Percentiles rank a stretch among this genome's conserved stretches.
Conservation (phyloP, 345 rosid species). For the Citrus trifoliata region DNA sequence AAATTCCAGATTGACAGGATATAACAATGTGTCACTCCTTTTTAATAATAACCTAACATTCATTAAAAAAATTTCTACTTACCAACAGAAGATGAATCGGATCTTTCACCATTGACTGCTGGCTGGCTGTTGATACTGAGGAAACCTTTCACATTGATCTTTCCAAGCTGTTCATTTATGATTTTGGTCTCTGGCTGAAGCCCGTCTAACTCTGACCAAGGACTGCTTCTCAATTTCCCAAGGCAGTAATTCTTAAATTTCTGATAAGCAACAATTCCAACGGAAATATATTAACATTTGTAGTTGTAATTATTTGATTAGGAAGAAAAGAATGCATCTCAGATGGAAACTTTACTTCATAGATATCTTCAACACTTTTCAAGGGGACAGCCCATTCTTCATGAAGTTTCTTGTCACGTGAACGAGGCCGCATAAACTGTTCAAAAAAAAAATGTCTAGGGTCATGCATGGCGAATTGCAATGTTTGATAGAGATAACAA, state of each 20-base stretch:
- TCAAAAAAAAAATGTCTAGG: background rate
- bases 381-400: slow-evolving; percentile 84
- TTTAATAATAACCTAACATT: background rate
- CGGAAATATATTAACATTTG: slow-evolving; percentile 12
- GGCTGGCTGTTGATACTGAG: slow-evolving; percentile 97
- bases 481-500: background rate
- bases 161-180: slow-evolving; percentile 80
- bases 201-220: slow-evolving; percentile 95
- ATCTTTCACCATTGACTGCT: slow-evolving; percentile 80
- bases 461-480: slow-evolving; percentile 4
- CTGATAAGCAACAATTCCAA: slow-evolving; percentile 40
- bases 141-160: slow-evolving; percentile 82
- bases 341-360: slow-evolving; percentile 49
- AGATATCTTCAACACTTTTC: slow-evolving; percentile 68
- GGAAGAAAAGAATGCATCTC: background rate
- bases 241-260: slow-evolving; percentile 76
- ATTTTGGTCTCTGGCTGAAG: slow-evolving; percentile 94
- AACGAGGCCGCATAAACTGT: slow-evolving; percentile 78
- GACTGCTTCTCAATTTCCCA: slow-evolving; percentile 81
- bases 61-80: slow-evolving; percentile 15
- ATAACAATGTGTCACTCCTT: background rate
- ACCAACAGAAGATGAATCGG: slow-evolving; percentile 85
- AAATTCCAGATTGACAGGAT: background rate
- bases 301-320: background rate
- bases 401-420: slow-evolving; percentile 86